These are phyloP conservation scores for Tephrocybe sp. DNA, from an alignment of 768 basidiomycete genomes.

Conservation along the genomic window DNA sequence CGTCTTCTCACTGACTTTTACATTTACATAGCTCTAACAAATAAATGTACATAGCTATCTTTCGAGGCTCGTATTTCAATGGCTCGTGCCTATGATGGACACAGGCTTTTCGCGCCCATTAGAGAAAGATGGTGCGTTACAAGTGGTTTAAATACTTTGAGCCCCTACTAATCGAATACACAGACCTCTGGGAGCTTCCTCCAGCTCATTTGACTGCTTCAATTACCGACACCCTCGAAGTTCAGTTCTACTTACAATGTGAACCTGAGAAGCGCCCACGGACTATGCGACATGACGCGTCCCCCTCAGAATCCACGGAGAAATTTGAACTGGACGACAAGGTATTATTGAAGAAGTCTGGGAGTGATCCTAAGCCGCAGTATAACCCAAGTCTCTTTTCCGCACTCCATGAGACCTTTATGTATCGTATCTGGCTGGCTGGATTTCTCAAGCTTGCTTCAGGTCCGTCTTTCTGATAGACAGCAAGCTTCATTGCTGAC, in stretches of 20 bases:
- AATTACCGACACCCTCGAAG: conserved; percentile 41
- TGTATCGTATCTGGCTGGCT: conserved; percentile 32
- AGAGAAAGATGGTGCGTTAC: conserved; percentile 47
- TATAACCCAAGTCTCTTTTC: conserved; percentile 32
- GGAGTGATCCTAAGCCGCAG: conserved; percentile 7
- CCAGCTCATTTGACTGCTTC: conserved; percentile 29
- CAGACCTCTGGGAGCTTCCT: conserved; percentile 57
- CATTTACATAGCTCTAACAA: not conserved
- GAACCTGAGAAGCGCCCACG: conserved; percentile 45
- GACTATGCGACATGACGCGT: conserved; percentile 20
- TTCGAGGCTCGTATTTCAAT: conserved; percentile 46
- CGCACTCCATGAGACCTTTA: conserved; percentile 34
- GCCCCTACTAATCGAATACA: not conserved
- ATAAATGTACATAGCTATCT: conserved; percentile 28
- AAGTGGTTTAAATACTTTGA: not conserved
- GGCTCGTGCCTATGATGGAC: conserved; percentile 51
- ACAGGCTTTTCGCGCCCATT: conserved; percentile 60
- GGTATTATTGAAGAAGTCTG: not conserved
- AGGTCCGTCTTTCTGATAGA: conserved; percentile 17
- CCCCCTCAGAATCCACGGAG: not conserved
- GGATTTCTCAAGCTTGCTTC: conserved; percentile 34
- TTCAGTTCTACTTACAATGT: conserved; percentile 47
- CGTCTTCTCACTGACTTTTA: conserved; percentile 7
- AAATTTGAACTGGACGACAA: conserved; percentile 9
- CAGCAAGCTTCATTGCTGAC: not conserved